A percentile compares a stretch with the other conserved stretches of the same genome.
Evolutionary conservation across 140 eudicot genomes (phyloP).

Genomic region (Anethum foeniculum): DNA sequence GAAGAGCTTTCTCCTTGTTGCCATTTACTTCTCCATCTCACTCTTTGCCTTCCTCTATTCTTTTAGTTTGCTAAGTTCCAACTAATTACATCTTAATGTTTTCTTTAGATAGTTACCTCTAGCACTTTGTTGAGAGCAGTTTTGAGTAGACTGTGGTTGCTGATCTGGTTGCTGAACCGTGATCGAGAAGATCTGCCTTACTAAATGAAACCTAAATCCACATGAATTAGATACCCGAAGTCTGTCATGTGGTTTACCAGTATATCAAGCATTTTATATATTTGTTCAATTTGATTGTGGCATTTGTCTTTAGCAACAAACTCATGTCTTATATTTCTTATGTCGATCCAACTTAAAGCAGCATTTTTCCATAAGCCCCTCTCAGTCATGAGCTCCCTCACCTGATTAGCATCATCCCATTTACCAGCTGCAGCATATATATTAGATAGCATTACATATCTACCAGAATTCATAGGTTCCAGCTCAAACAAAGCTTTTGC

Average conservation of each 20-base stretch:
- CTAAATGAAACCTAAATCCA: background rate
- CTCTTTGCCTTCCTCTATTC: background rate
- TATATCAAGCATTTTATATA: constrained; percentile 22
- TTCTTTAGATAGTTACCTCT: background rate
- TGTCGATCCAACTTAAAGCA: constrained; percentile 37
- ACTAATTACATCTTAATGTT: background rate
- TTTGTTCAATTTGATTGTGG: constrained; percentile 4
- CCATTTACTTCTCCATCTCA: background rate
- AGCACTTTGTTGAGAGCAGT: background rate
- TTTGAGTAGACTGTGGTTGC: background rate
- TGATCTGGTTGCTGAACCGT: background rate
- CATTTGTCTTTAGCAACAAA: constrained; percentile 26
- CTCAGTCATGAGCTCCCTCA: constrained; percentile 21
- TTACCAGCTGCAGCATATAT: constrained; percentile 31
- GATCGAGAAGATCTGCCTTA: background rate
- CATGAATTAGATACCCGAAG: constrained; percentile 10
- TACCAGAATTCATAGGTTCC: constrained; percentile 32
- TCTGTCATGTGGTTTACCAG: constrained; percentile 34
- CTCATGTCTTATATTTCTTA: constrained; percentile 19
- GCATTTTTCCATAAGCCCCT: constrained; percentile 31
- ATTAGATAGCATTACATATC: constrained; percentile 36
- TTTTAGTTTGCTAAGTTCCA: background rate
- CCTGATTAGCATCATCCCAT: constrained; percentile 30
- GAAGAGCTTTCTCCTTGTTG: background rate
- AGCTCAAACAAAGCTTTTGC: constrained; percentile 29